Evolutionary conservation across 169 alveolate genomes (phyloP).

Genomic region (Plasmodium inui): DNA sequence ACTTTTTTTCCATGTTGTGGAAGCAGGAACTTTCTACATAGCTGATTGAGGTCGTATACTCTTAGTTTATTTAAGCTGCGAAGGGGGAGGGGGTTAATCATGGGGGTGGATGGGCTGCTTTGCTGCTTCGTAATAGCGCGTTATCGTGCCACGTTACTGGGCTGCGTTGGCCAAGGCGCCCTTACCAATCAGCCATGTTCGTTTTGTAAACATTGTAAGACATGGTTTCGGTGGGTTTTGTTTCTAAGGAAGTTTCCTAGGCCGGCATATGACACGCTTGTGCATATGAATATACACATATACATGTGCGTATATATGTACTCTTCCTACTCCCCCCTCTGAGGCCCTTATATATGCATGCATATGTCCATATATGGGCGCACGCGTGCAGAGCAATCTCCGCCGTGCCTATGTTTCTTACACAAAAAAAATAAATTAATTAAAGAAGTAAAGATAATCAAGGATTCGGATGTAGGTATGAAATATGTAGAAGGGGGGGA

Average conservation of each 20-base stretch:
- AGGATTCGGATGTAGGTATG: neutral
- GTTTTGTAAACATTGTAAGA: slow-evolving; percentile 67
- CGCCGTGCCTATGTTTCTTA: slow-evolving; percentile 2
- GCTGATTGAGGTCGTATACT: slow-evolving; percentile 63
- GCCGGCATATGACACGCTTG: neutral
- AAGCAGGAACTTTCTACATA: slow-evolving; percentile 59
- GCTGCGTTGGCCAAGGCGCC: neutral
- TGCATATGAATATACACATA: neutral
- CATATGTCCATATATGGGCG: slow-evolving; percentile 11
- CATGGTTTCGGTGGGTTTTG: slow-evolving; percentile 27
- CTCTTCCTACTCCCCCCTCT: neutral
- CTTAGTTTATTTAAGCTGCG: slow-evolving; percentile 74
- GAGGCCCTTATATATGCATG: neutral
- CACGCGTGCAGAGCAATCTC: slow-evolving; percentile 10
- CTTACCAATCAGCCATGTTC: slow-evolving; percentile 67
- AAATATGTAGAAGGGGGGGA: neutral
- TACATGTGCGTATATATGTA: neutral
- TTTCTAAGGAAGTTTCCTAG: neutral
- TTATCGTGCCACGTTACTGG: neutral
- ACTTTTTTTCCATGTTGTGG: slow-evolving; percentile 75
- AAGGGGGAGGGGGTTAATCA: neutral
- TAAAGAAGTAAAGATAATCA: slow-evolving; percentile 22
- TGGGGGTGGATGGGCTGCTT: neutral
- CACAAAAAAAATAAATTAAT: slow-evolving; percentile 37
- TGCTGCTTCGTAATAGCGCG: neutral